phyloP scores from a whole-genome alignment of 805 yeast species.

The Millerago galiae region DNA sequence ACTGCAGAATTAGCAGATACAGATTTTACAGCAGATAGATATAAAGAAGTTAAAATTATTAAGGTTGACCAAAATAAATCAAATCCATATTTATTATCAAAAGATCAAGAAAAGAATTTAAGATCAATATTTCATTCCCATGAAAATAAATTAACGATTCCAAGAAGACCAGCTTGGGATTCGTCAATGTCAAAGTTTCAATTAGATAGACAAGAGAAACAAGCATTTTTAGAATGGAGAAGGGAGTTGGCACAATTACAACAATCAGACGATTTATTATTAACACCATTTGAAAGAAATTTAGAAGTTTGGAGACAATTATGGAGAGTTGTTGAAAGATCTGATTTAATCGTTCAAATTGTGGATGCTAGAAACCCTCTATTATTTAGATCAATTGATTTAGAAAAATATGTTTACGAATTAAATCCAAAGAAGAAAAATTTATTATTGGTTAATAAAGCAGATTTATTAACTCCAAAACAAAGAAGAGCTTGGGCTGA shows the following conservation, averaged over 20 bases:
- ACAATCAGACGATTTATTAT: constrained; percentile 73
- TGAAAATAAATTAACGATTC: constrained; percentile 72
- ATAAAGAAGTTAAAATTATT: constrained; percentile 77
- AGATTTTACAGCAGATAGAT: constrained; percentile 89
- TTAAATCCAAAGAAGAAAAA: constrained; percentile 71
- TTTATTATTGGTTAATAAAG: constrained; percentile 82
- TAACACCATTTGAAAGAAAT: constrained; percentile 96
- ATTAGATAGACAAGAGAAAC: constrained; percentile 81
- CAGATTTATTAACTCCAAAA: constrained; percentile 71
- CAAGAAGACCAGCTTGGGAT: constrained; percentile 89
- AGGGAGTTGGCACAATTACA: constrained; percentile 79
- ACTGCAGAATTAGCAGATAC: constrained; percentile 96
- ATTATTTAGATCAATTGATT: constrained; percentile 80
- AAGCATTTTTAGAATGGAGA: constrained; percentile 92
- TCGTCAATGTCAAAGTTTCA: constrained; percentile 63
- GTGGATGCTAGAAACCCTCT: constrained; percentile 96
- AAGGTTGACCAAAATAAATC: constrained; percentile 48
- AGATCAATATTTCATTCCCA: constrained; percentile 60
- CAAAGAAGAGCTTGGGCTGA: constrained; percentile 88
- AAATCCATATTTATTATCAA: constrained; percentile 56
- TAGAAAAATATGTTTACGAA: constrained; percentile 77
- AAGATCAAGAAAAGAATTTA: constrained; percentile 57
- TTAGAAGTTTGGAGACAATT: constrained; percentile 97
- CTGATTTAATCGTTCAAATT: constrained; percentile 90
- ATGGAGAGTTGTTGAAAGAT: constrained; percentile 96